A percentile compares a stretch with the other conserved stretches of the same genome.
Evolutionary conservation across 1,284 basidiomycete genomes (phyloP).

Genomic region (Sporisorium exsertum): DNA sequence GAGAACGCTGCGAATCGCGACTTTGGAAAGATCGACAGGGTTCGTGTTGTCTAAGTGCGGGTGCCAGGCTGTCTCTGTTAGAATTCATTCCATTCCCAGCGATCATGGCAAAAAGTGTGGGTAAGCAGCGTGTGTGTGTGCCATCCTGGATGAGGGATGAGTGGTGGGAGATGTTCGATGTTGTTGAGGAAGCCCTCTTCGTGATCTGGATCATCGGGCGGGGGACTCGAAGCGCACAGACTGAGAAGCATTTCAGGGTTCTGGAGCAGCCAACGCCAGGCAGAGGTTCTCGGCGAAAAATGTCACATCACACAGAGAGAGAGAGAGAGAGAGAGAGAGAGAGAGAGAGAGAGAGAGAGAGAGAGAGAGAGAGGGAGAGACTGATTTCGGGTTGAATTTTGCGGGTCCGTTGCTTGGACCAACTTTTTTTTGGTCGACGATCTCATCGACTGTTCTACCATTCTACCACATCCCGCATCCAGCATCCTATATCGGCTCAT

Average conservation of each 20-base stretch:
- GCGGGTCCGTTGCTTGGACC: slow-evolving; percentile 13
- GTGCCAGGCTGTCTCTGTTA: not conserved
- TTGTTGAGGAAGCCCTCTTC: not conserved
- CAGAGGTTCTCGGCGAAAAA: too few species aligned
- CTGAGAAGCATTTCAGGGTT: not conserved
- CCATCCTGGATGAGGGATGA: not conserved
- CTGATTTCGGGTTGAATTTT: not conserved
- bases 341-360: too few species aligned
- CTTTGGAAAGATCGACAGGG: slow-evolving; percentile 43
- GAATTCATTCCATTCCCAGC: not conserved
- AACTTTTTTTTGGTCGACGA: not conserved
- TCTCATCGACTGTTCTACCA: not conserved
- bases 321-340: too few species aligned
- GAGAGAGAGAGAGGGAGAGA: too few species aligned
- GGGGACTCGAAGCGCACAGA: not conserved
- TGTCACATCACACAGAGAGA: too few species aligned
- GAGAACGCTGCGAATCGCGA: slow-evolving; percentile 40
- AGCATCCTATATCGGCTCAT: not conserved
- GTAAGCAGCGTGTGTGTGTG: not conserved
- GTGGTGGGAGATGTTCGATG: not conserved
- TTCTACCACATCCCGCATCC: not conserved
- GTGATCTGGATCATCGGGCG: slow-evolving; percentile 7
- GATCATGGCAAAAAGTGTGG: not conserved
- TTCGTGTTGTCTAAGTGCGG: slow-evolving; percentile 31
- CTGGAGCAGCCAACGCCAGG: not conserved